phyloP scores from a whole-genome alignment of 2,329 filamentous ascomycete species.

The Aureobasidium namibiae region DNA sequence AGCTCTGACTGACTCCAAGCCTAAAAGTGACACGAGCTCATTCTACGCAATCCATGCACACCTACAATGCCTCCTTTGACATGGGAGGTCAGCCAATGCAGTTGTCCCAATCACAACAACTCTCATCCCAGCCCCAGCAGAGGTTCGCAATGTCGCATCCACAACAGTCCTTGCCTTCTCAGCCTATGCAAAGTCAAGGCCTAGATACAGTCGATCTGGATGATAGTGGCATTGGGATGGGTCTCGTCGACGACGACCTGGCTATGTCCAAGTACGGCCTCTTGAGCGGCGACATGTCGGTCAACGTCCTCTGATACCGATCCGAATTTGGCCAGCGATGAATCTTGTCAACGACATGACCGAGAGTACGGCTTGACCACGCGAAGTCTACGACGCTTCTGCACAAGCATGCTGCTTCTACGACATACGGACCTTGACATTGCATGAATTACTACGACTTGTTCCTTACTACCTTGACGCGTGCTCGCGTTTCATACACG shows the following conservation, averaged over 20 bases:
- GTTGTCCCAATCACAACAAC: constrained; percentile 16
- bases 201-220: constrained; percentile 26
- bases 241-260: constrained; percentile 27
- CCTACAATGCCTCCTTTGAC: constrained; percentile 7
- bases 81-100: constrained; percentile 12
- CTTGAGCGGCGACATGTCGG: not conserved
- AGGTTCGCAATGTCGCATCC: constrained; percentile 8
- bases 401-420: not conserved
- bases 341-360: not conserved
- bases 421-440: not conserved
- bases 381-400: not conserved
- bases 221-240: constrained; percentile 31
- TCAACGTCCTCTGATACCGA: constrained; percentile 1
- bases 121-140: constrained; percentile 9
- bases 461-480: constrained; percentile 8
- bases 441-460: constrained; percentile 9
- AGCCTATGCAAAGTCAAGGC: constrained; percentile 11
- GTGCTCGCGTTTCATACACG: constrained; percentile 1
- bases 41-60: constrained; percentile 15
- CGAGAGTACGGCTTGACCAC: not conserved
- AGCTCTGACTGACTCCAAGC: constrained; percentile 12
- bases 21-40: constrained; percentile 15
- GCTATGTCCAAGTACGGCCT: constrained; percentile 15
- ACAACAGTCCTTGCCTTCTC: constrained; percentile 16
- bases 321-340: not conserved